Evolutionary conservation across 2,329 filamentous ascomycete genomes (phyloP).

Genomic region (Triangularia verruculosa): DNA sequence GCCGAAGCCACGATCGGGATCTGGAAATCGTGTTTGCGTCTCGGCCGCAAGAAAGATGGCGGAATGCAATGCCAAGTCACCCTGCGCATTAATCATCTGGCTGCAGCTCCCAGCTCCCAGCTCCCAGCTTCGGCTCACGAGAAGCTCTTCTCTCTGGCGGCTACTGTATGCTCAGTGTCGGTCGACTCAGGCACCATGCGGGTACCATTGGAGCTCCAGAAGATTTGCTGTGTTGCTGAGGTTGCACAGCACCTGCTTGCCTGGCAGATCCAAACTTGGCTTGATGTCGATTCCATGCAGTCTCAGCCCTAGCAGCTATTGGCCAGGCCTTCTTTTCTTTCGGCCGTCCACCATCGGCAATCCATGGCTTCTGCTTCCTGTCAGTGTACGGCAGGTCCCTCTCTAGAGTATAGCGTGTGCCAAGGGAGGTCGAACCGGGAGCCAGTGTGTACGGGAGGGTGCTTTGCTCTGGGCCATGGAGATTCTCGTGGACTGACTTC

Average conservation of each 20-base stretch:
- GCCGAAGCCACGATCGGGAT: background rate
- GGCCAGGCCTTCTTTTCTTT: background rate
- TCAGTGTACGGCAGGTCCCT: background rate
- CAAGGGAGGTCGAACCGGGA: background rate
- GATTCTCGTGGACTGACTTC: background rate
- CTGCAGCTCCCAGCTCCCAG: background rate
- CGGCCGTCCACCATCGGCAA: background rate
- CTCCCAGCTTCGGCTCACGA: background rate
- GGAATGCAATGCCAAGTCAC: slow-evolving; percentile 1
- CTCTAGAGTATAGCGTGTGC: background rate
- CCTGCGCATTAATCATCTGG: background rate
- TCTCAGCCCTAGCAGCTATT: background rate
- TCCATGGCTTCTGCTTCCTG: background rate
- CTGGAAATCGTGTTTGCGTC: background rate
- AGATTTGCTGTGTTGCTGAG: background rate
- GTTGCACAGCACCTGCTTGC: background rate
- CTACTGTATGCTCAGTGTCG: background rate
- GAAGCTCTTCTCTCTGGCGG: background rate
- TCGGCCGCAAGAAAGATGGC: slow-evolving; percentile 1
- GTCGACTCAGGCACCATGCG: slow-evolving; percentile 11
- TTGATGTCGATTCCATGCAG: background rate
- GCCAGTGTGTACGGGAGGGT: no score
- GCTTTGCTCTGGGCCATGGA: background rate
- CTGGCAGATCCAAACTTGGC: background rate
- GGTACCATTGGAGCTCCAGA: slow-evolving; percentile 4